Evolutionary conservation across 441 rosid genomes (phyloP).

Genomic region (Adansonia gregorii): DNA sequence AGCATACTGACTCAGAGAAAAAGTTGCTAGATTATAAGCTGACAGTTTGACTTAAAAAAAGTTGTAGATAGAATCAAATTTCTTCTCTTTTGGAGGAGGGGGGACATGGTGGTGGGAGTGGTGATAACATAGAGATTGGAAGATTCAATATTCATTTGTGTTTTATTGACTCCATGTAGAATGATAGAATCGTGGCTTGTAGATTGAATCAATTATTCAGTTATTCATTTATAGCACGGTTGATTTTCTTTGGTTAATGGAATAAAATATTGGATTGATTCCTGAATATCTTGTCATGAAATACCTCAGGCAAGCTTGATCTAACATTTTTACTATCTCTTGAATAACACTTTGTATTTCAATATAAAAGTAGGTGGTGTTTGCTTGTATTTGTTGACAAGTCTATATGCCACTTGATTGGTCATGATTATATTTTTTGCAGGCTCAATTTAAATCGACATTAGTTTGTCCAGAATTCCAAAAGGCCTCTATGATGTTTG

Average conservation of each 20-base stretch:
- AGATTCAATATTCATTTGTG: not conserved
- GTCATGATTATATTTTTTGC: constrained; percentile 27
- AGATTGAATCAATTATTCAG: constrained; percentile 12
- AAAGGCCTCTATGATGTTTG: constrained; percentile 71
- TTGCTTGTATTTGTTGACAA: not conserved
- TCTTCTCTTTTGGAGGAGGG: constrained; percentile 9
- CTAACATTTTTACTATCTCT: not conserved
- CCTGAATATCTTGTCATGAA: not conserved
- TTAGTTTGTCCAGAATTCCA: constrained; percentile 77
- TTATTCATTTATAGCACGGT: not conserved
- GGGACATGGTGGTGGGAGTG: not conserved
- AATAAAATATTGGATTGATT: not conserved
- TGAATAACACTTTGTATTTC: not conserved
- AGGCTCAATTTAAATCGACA: constrained; percentile 87
- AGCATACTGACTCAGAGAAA: not conserved
- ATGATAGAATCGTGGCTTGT: not conserved
- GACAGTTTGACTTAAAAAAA: not conserved
- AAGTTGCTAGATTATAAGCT: not conserved
- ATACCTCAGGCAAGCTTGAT: constrained; percentile 5
- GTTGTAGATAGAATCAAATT: not conserved
- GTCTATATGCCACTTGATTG: constrained; percentile 7
- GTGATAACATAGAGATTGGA: not conserved
- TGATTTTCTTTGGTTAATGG: constrained; percentile 8
- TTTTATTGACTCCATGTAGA: not conserved
- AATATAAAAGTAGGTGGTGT: not conserved